phyloP scores from a whole-genome alignment of 345 rosid species.

The Gossypium bickii region DNA sequence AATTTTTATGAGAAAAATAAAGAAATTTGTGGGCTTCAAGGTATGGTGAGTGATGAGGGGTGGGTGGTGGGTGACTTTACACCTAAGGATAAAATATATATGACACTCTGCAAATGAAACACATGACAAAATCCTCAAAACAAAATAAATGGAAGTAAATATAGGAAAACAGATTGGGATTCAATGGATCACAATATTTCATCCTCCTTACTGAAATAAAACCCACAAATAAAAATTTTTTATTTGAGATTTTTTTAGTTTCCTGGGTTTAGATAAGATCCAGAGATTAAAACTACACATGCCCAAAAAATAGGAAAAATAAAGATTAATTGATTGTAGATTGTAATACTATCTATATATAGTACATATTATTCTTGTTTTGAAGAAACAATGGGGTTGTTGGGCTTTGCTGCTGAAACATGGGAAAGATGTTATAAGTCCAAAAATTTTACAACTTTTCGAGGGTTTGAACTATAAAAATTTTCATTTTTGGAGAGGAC shows the following conservation, averaged over 20 bases:
- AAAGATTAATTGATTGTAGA: too few species aligned
- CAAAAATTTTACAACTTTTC: too few species aligned
- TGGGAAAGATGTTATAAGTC: background rate
- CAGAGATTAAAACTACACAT: too few species aligned
- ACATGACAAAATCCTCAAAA: slow-evolving; percentile 11
- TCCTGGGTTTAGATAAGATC: too few species aligned
- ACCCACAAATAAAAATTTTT: slow-evolving; percentile 7
- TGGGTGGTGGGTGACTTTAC: slow-evolving; percentile 36
- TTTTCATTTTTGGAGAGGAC: too few species aligned
- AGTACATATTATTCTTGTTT: too few species aligned
- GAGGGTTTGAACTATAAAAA: too few species aligned
- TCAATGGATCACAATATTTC: slow-evolving; percentile 53
- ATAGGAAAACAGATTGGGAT: slow-evolving; percentile 54
- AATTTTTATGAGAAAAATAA: background rate
- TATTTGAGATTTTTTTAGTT: too few species aligned
- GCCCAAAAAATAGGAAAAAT: too few species aligned
- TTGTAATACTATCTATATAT: too few species aligned
- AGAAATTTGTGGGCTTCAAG: slow-evolving; percentile 17
- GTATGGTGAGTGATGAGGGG: slow-evolving; percentile 32
- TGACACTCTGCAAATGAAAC: slow-evolving; percentile 5
- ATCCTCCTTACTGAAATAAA: slow-evolving; percentile 14
- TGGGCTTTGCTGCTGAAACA: background rate
- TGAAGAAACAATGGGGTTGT: too few species aligned
- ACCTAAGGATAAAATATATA: slow-evolving; percentile 20
- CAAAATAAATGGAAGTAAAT: slow-evolving; percentile 52